Evolutionary conservation across 2,329 filamentous ascomycete species (phyloP).

Genomic region (Ramularia endophylla): DNA sequence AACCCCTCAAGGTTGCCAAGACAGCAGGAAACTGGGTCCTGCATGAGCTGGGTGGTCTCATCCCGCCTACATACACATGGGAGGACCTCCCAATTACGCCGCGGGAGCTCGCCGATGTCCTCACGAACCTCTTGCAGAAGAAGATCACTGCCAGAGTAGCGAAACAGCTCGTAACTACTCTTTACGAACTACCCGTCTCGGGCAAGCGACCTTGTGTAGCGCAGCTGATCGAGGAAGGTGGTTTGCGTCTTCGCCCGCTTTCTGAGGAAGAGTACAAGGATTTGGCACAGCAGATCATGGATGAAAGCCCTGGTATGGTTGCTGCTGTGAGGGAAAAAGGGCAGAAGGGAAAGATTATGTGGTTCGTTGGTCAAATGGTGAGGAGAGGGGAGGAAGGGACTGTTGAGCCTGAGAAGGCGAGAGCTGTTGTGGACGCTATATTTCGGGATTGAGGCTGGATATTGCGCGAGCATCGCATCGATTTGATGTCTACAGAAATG

Average conservation of each 20-base stretch:
- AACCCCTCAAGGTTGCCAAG: constrained; percentile 37
- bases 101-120: constrained; percentile 38
- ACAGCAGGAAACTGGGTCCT: constrained; percentile 55
- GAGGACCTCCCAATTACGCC: constrained; percentile 35
- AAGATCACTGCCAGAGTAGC: constrained; percentile 51
- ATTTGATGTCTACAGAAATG: no score
- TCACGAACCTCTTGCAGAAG: constrained; percentile 36
- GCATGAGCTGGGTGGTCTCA: constrained; percentile 47
- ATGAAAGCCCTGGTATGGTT: constrained; percentile 52
- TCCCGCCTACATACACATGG: constrained; percentile 29
- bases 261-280: constrained; percentile 50
- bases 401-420: constrained; percentile 56
- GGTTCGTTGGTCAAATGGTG: constrained; percentile 65
- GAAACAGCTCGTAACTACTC: constrained; percentile 52
- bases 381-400: constrained; percentile 53
- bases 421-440: constrained; percentile 41
- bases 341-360: constrained; percentile 60
- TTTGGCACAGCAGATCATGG: constrained; percentile 50
- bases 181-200: constrained; percentile 36
- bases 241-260: constrained; percentile 50
- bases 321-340: constrained; percentile 53
- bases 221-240: constrained; percentile 52
- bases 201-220: constrained; percentile 36
- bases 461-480: no score
- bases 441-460: no score